Evolutionary conservation across 305 asterid species (phyloP).

Genomic region (Plantago coronopus): DNA sequence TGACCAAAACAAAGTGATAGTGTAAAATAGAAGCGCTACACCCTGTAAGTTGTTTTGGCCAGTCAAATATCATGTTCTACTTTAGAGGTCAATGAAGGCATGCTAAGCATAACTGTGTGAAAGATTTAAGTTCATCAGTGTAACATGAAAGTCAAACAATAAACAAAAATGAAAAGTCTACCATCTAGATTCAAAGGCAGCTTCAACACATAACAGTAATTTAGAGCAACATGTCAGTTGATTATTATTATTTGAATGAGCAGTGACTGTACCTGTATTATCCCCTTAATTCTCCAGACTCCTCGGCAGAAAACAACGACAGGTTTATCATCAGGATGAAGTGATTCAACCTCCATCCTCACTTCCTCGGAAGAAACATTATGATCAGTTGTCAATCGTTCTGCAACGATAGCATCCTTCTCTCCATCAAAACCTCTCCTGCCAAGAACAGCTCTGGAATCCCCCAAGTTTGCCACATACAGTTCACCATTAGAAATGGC

Average conservation of each 20-base stretch:
- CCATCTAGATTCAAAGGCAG: conserved; percentile 19
- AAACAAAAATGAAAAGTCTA: conserved; percentile 6
- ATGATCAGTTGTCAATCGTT: conserved; percentile 84
- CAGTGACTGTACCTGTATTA: conserved; percentile 73
- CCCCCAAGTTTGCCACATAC: conserved; percentile 87
- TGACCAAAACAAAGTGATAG: neutral
- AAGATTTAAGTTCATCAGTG: neutral
- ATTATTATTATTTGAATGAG: conserved; percentile 6
- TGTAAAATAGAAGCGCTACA: neutral
- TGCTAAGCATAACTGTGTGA: conserved; percentile 6
- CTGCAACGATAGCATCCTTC: conserved; percentile 59
- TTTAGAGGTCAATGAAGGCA: conserved; percentile 2
- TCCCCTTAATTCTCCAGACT: conserved; percentile 98
- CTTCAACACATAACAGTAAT: conserved; percentile 12
- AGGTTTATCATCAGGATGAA: conserved; percentile 74
- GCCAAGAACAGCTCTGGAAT: conserved; percentile 96
- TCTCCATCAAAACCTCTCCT: conserved; percentile 68
- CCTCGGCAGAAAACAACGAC: conserved; percentile 75
- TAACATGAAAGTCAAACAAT: conserved; percentile 11
- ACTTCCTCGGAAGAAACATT: conserved; percentile 78
- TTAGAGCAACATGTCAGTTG: neutral
- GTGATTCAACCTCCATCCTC: conserved; percentile 86
- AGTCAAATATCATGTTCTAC: neutral
- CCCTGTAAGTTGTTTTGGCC: neutral
- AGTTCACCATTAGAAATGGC: conserved; percentile 72